Evolutionary conservation across 805 yeast species (phyloP).

Genomic region (Alloascoidea hylecoeti): DNA sequence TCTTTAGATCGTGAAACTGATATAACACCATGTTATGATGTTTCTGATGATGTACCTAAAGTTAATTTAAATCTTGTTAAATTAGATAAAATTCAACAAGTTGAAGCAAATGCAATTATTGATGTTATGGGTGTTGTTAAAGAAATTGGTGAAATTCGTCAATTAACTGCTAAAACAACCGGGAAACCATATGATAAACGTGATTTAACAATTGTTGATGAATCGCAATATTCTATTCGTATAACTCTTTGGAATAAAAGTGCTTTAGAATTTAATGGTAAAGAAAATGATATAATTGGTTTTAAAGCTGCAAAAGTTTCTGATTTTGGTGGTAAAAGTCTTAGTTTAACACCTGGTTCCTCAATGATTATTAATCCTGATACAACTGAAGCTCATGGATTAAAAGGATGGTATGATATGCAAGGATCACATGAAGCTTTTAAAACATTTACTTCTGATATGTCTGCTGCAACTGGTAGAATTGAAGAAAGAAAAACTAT

Average conservation of each 20-base stretch:
- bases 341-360: conserved; percentile 72
- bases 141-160: conserved; percentile 59
- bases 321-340: conserved; percentile 77
- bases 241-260: conserved; percentile 86
- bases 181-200: conserved; percentile 91
- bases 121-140: conserved; percentile 85
- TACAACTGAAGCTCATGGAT: conserved; percentile 69
- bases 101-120: conserved; percentile 57
- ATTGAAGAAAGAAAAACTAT: conserved; percentile 52
- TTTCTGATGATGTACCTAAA: conserved; percentile 56
- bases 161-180: conserved; percentile 73
- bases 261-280: conserved; percentile 63
- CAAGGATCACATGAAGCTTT: conserved; percentile 54
- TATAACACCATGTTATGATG: conserved; percentile 53
- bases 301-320: conserved; percentile 81
- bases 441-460: conserved; percentile 33
- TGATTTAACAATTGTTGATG: conserved; percentile 77
- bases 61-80: conserved; percentile 64
- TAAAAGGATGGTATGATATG: conserved; percentile 92
- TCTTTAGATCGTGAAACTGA: conserved; percentile 66
- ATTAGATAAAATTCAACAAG: conserved; percentile 47
- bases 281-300: conserved; percentile 78
- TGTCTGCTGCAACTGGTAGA: conserved; percentile 22
- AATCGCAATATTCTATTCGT: conserved; percentile 56
- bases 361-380: conserved; percentile 74